Evolutionary conservation across 495 filamentous ascomycete species (phyloP).

Genomic region (Tuber melanosporum): DNA sequence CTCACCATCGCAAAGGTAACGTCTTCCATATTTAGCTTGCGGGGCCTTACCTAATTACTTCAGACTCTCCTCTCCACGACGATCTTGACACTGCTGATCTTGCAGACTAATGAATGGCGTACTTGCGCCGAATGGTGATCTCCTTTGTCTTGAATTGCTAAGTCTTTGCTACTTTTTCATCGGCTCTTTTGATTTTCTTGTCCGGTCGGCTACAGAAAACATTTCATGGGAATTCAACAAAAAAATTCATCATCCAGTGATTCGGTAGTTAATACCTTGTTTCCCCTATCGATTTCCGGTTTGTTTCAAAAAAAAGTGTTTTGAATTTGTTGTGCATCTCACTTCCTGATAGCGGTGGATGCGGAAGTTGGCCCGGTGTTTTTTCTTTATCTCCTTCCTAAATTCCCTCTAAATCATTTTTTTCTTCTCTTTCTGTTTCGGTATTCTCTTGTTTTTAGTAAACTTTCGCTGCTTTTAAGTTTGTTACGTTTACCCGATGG

Average conservation of each 20-base stretch:
- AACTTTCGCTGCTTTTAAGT: conserved; percentile 27
- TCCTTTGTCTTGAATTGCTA: conserved; percentile 13
- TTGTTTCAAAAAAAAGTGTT: conserved; percentile 21
- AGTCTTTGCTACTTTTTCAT: conserved; percentile 31
- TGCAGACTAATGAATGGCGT: conserved; percentile 35
- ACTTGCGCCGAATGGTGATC: background rate
- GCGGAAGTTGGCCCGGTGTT: conserved; percentile 29
- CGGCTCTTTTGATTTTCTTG: conserved; percentile 32
- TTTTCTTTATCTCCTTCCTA: conserved; percentile 37
- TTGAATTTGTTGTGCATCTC: conserved; percentile 23
- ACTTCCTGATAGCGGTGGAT: conserved; percentile 29
- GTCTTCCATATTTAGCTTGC: background rate
- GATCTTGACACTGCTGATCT: conserved; percentile 90
- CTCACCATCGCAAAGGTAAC: conserved; percentile 81
- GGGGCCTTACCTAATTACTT: background rate
- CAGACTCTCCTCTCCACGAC: conserved; percentile 78
- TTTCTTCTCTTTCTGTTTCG: conserved; percentile 18
- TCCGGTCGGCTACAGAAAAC: conserved; percentile 30
- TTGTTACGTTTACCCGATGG: conserved; percentile 41
- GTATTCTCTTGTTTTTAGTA: conserved; percentile 29
- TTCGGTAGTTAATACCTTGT: conserved; percentile 16
- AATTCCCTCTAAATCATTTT: conserved; percentile 4
- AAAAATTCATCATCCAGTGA: conserved; percentile 36
- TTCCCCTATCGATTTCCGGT: background rate
- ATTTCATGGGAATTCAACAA: conserved; percentile 24